These are phyloP conservation scores for Starmerella ratchasimensis DNA, from an alignment of 805 yeast genomes.

Conservation along the genomic window DNA sequence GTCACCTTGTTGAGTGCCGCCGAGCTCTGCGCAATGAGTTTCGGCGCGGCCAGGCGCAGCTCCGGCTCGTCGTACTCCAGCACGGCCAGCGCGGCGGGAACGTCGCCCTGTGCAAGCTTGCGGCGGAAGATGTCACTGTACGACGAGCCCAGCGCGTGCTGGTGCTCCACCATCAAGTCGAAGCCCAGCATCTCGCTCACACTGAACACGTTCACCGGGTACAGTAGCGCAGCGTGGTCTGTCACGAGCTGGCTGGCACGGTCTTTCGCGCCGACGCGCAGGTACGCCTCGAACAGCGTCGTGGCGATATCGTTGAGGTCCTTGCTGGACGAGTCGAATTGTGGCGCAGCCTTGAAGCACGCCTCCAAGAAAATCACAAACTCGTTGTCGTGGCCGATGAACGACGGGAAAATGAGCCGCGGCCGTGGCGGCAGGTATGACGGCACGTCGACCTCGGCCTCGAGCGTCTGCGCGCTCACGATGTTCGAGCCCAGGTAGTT, in stretches of 20 bases:
- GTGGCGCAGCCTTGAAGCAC: slow-evolving; percentile 63
- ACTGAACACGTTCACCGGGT: slow-evolving; percentile 36
- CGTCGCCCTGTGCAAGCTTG: slow-evolving; percentile 43
- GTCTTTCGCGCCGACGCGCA: slow-evolving; percentile 38
- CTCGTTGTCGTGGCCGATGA: slow-evolving; percentile 72
- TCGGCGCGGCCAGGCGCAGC: slow-evolving; percentile 4
- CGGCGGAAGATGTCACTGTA: slow-evolving; percentile 57
- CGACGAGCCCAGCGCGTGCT: slow-evolving; percentile 27
- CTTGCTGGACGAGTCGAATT: slow-evolving; percentile 52
- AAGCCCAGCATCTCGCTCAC: slow-evolving; percentile 21
- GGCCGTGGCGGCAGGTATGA: slow-evolving; percentile 84
- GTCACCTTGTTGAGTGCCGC: slow-evolving; percentile 6
- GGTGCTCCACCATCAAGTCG: slow-evolving; percentile 16
- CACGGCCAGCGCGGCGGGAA: slow-evolving; percentile 42
- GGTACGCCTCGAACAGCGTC: slow-evolving; percentile 71
- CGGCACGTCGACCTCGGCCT: slow-evolving; percentile 10
- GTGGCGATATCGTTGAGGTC: slow-evolving; percentile 64
- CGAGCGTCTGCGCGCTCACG: slow-evolving; percentile 17
- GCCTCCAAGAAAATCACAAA: slow-evolving; percentile 90
- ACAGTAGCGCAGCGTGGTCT: slow-evolving; percentile 37
- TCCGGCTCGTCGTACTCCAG: slow-evolving; percentile 37
- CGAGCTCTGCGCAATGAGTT: slow-evolving; percentile 2
- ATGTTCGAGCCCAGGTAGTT: slow-evolving; percentile 15
- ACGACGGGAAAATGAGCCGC: slow-evolving; percentile 69
- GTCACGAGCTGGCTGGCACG: slow-evolving; percentile 48